Base-by-base conservation (phyloP, 202 grass and related monocot genomes). In the Schoenoplectus tabernaemontani region DNA sequence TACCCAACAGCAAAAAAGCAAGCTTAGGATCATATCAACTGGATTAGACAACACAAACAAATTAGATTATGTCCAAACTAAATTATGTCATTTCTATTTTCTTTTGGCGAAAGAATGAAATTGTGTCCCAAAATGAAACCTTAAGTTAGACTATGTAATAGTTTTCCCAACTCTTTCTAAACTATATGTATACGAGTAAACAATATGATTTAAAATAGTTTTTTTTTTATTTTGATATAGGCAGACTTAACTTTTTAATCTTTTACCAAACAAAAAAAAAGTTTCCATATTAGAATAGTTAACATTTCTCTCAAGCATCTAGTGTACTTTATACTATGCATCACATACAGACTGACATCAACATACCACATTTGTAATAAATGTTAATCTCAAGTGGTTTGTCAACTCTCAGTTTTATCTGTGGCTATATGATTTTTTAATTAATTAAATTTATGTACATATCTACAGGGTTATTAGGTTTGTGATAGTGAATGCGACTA, bases 31-130 rank as follows among this genome's bases (percentile, higher is more conserved):
- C 82, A 89, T 30, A 97, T 97, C 58, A 91, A 97, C 57, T 66
- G 91, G 32, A 97, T 93, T 1, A 91, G 94, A 28, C 94, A 97
- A 19, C 91, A 85, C 81, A 97, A 97, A 85, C 94, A 91, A 78
- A 93, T 93, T 80, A 97, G 86, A 91, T 93, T 42, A 26, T 63
- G 34, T 36, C 64, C 16, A 41, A n/a, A n/a, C n/a, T n/a, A 22
- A 22, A 67, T 41, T 10, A 67, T 67, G 17, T n/a, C 5, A 19
- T 64, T 64, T 64, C 33, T 38, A n/a, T 4, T 62, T 58, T 60
- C n/a, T 24, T 37, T 2, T 3, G 36, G 2, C 36, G 3, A 54
- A n/a, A n/a, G n/a, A n/a, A n/a, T n/a, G n/a, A n/a, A n/a, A n/a
- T n/a, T n/a, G n/a, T n/a, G n/a, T n/a, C n/a, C n/a, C n/a, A n/a